Conservation (phyloP, 1,139 yeast genomes). For the Insectozyma bohioensis region DNA sequence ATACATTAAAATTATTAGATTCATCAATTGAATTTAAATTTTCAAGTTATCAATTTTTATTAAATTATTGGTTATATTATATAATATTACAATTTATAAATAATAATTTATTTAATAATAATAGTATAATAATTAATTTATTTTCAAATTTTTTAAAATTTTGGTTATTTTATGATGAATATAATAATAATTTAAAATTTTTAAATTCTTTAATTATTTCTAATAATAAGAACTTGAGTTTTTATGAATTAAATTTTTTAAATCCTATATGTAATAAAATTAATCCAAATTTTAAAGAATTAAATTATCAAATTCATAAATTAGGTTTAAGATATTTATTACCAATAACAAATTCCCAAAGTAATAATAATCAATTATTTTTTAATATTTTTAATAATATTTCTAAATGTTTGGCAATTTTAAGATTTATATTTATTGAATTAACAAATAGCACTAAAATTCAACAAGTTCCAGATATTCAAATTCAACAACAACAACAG, state of each 20-base stretch:
- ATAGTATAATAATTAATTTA: conserved; percentile 1
- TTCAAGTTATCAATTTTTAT: conserved; percentile 13
- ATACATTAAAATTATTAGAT: conserved; percentile 16
- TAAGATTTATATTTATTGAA: background rate
- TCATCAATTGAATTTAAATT: conserved; percentile 8
- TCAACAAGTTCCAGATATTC: background rate
- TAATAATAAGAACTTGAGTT: conserved; percentile 2
- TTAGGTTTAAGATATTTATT: conserved; percentile 11
- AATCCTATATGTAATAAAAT: conserved; percentile 8
- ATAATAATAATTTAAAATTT: conserved; percentile 9
- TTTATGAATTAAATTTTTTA: conserved; percentile 8
- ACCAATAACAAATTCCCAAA: conserved; percentile 4
- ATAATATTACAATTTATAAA: conserved; percentile 9
- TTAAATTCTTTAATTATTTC: conserved; percentile 9
- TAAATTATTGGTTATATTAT: conserved; percentile 17
- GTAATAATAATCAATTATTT: background rate
- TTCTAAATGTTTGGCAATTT: background rate
- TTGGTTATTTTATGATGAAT: conserved; percentile 15
- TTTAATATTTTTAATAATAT: background rate
- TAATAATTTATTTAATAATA: conserved; percentile 3
- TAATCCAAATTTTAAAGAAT: conserved; percentile 8
- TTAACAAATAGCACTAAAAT: background rate
- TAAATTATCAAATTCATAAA: conserved; percentile 9
- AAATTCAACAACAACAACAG: background rate
- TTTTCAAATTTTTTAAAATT: conserved; percentile 2